A percentile compares a stretch with the other conserved stretches of the same genome.
These are phyloP conservation scores for Silybum marianum DNA, from an alignment of 129 eudicot genomes.

Conservation along the genomic window DNA sequence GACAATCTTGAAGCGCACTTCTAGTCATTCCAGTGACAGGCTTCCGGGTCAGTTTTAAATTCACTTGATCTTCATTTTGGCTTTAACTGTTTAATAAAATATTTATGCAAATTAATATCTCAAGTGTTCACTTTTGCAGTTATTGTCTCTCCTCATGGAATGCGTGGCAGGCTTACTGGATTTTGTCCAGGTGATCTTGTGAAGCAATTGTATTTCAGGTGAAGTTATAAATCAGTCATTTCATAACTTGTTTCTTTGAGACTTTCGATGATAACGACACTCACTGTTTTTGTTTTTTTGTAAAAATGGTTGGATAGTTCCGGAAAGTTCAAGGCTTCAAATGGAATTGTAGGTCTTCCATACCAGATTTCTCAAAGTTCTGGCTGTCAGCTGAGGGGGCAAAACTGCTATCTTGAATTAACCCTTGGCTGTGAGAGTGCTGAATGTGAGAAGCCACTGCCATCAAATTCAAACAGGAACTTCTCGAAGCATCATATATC, in stretches of 20 bases:
- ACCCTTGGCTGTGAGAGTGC: slow-evolving; percentile 62
- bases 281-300: slow-evolving; percentile 11
- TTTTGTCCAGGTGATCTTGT: slow-evolving; percentile 95
- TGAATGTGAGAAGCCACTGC: slow-evolving; percentile 49
- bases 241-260: neutral
- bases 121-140: slow-evolving; percentile 50
- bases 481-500: slow-evolving; percentile 38
- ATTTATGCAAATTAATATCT: slow-evolving; percentile 2
- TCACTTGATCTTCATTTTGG: neutral
- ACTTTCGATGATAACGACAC: slow-evolving; percentile 2
- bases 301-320: slow-evolving; percentile 52
- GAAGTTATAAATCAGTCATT: slow-evolving; percentile 14
- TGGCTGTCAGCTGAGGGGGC: slow-evolving; percentile 71
- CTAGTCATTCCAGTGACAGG: slow-evolving; percentile 44
- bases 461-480: slow-evolving; percentile 43
- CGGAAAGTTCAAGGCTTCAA: slow-evolving; percentile 62
- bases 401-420: slow-evolving; percentile 86
- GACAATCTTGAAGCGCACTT: slow-evolving; percentile 55
- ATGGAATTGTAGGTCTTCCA: slow-evolving; percentile 74
- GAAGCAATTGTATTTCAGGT: slow-evolving; percentile 92
- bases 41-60: slow-evolving; percentile 68
- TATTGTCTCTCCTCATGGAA: slow-evolving; percentile 91
- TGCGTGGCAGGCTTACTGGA: slow-evolving; percentile 90
- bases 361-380: slow-evolving; percentile 64
- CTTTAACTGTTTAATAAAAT: slow-evolving; percentile 16